Percentiles rank a stretch among this genome's conserved stretches.
These are phyloP conservation scores for Rhododendron molle DNA, from an alignment of 148 eudicot genomes.

Conservation along the genomic window DNA sequence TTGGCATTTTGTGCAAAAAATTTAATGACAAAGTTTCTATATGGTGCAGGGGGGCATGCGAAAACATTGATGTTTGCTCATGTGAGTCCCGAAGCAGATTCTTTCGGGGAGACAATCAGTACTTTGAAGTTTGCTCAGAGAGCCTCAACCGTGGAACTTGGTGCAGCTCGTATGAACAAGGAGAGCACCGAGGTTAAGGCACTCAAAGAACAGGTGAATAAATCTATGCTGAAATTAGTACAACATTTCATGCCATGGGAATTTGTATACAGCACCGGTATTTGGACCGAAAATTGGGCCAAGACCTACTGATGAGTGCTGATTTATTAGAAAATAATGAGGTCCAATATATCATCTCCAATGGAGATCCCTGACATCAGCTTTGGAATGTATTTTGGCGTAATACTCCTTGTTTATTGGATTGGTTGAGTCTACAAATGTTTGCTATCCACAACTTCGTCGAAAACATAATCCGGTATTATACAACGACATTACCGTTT, in stretches of 20 bases:
- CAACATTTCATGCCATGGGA: background rate
- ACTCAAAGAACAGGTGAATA: conserved; percentile 62
- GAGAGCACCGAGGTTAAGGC: conserved; percentile 64
- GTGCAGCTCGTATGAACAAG: conserved; percentile 63
- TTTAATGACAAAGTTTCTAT: conserved; percentile 3
- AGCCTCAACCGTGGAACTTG: conserved; percentile 81
- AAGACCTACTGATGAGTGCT: background rate
- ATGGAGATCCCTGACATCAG: background rate
- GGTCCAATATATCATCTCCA: background rate
- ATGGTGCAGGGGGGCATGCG: conserved; percentile 63
- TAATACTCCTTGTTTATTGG: background rate
- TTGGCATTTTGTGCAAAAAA: background rate
- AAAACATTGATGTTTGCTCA: conserved; percentile 89
- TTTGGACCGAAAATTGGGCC: background rate
- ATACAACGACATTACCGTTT: background rate
- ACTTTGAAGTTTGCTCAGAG: conserved; percentile 84
- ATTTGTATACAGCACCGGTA: background rate
- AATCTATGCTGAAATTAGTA: background rate
- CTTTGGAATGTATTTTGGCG: background rate
- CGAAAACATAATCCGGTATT: background rate
- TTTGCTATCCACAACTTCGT: background rate
- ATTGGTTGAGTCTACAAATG: background rate
- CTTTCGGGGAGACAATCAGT: conserved; percentile 61
- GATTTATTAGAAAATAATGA: background rate
- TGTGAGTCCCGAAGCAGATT: conserved; percentile 77